A percentile compares a stretch with the other conserved stretches of the same genome.
Conservation (phyloP, 208 protist genomes). For the Trypanosoma boissoni region DNA sequence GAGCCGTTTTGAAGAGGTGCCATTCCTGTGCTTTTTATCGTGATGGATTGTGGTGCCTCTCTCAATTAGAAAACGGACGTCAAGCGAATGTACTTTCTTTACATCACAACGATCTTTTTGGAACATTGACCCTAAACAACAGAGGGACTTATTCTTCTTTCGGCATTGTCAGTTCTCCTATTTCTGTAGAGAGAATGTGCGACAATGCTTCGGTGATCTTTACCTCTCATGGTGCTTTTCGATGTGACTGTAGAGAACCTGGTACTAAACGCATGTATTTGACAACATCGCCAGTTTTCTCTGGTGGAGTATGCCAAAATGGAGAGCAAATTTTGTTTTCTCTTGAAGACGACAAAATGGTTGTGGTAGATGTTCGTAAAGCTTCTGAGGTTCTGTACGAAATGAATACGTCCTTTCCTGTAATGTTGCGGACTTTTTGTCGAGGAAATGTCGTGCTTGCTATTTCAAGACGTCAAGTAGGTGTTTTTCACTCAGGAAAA, state of each 20-base stretch:
- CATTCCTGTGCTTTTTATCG: slow-evolving; percentile 9
- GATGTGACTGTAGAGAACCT: slow-evolving; percentile 12
- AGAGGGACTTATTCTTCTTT: slow-evolving; percentile 1
- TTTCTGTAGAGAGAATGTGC: slow-evolving; percentile 16
- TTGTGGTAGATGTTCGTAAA: slow-evolving; percentile 9
- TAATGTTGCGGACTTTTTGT: slow-evolving; percentile 7
- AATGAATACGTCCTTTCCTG: slow-evolving; percentile 6
- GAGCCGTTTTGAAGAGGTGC: slow-evolving; percentile 2
- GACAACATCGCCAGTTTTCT: slow-evolving; percentile 9
- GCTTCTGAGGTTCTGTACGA: slow-evolving; percentile 2
- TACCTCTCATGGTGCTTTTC: slow-evolving; percentile 4
- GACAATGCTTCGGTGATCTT: slow-evolving; percentile 12
- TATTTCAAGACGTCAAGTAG: slow-evolving; percentile 17
- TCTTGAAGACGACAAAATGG: slow-evolving; percentile 6
- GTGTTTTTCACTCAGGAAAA: slow-evolving; percentile 12
- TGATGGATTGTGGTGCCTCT: slow-evolving; percentile 19
- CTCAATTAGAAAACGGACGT: background rate
- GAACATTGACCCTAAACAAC: slow-evolving; percentile 1
- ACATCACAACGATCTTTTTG: slow-evolving; percentile 7
- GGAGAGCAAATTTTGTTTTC: slow-evolving; percentile 11
- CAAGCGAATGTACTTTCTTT: slow-evolving; percentile 4
- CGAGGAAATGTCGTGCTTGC: slow-evolving; percentile 6
- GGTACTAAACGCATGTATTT: slow-evolving; percentile 7
- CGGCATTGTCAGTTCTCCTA: slow-evolving; percentile 5
- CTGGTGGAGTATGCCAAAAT: slow-evolving; percentile 7